A percentile compares a stretch with the other conserved stretches of the same genome.
phyloP scores from a whole-genome alignment of 768 basidiomycete genomes.

The Boletus reticulatus region DNA sequence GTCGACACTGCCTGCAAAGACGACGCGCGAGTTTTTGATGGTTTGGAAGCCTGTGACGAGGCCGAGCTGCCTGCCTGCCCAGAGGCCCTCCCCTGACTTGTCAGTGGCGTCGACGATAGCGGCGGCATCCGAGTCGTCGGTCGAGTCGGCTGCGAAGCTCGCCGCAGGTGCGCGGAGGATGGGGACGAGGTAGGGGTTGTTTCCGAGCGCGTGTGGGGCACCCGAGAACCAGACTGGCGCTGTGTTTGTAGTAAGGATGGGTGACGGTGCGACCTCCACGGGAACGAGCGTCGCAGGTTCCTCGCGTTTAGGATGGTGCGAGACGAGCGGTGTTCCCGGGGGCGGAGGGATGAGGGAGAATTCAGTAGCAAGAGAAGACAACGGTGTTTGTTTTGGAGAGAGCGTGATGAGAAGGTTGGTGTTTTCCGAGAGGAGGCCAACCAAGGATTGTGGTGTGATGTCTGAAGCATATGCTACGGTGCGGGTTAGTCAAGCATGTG shows the following conservation, averaged over 20 bases:
- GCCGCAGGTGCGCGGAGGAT: constrained; percentile 75
- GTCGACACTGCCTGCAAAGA: constrained; percentile 80
- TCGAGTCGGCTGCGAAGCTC: constrained; percentile 73
- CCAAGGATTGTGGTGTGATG: constrained; percentile 78
- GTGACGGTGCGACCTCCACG: constrained; percentile 46
- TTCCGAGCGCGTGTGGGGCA: constrained; percentile 58
- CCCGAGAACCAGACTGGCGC: constrained; percentile 78
- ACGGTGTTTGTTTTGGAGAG: constrained; percentile 69
- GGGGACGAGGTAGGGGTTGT: constrained; percentile 78
- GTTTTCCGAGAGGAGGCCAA: constrained; percentile 62
- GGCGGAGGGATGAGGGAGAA: constrained; percentile 90
- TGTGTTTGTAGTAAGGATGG: constrained; percentile 47
- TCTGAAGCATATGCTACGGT: constrained; percentile 64
- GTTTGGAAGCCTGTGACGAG: constrained; percentile 92
- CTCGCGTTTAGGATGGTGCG: constrained; percentile 79
- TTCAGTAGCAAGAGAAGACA: constrained; percentile 81
- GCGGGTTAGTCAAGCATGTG: neutral
- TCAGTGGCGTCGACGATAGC: constrained; percentile 68
- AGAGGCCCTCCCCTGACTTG: constrained; percentile 73
- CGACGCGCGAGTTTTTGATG: constrained; percentile 67
- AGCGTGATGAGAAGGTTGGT: constrained; percentile 86
- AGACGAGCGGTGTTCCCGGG: constrained; percentile 77
- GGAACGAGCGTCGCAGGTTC: constrained; percentile 65
- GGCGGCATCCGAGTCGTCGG: constrained; percentile 54
- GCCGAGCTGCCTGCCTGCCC: constrained; percentile 75